phyloP scores from a whole-genome alignment of 1,139 yeast genomes.

The Candida smagusa region DNA sequence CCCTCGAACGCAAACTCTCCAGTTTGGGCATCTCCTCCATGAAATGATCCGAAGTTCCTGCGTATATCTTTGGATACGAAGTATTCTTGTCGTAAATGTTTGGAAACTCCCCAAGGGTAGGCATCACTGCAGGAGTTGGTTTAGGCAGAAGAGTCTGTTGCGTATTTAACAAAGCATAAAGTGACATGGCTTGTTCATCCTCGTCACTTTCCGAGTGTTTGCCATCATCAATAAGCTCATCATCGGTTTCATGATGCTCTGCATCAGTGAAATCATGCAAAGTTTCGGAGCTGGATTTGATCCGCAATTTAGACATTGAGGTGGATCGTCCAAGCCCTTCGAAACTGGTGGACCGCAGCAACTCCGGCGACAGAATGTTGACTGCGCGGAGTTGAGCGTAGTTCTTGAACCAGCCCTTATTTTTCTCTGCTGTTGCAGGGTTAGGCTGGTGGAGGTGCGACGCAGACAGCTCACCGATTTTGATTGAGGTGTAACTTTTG shows the following conservation, averaged over 20 bases:
- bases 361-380: slow-evolving; percentile 15
- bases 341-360: slow-evolving; percentile 14
- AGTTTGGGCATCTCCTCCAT: slow-evolving; percentile 30
- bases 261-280: not conserved
- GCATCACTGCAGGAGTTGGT: slow-evolving; percentile 28
- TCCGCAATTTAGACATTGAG: slow-evolving; percentile 15
- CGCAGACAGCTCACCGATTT: not conserved
- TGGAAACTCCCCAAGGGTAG: slow-evolving; percentile 46
- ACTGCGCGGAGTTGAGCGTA: slow-evolving; percentile 21
- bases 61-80: slow-evolving; percentile 10
- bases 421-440: slow-evolving; percentile 1
- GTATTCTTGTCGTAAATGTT: slow-evolving; percentile 24
- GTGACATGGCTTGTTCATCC: slow-evolving; percentile 53
- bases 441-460: slow-evolving; percentile 2
- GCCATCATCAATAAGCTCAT: slow-evolving; percentile 5
- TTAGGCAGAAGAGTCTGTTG: slow-evolving; percentile 17
- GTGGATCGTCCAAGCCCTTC: slow-evolving; percentile 17
- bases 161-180: slow-evolving; percentile 39
- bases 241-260: slow-evolving; percentile 15
- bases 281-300: slow-evolving; percentile 15
- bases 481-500: slow-evolving; percentile 19
- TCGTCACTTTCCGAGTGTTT: slow-evolving; percentile 40
- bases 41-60: slow-evolving; percentile 14
- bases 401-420: slow-evolving; percentile 25
- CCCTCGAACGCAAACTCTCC: slow-evolving; percentile 45